phyloP scores from a whole-genome alignment of 108 stramenopile genomes.

The Bacterosira constricta region DNA sequence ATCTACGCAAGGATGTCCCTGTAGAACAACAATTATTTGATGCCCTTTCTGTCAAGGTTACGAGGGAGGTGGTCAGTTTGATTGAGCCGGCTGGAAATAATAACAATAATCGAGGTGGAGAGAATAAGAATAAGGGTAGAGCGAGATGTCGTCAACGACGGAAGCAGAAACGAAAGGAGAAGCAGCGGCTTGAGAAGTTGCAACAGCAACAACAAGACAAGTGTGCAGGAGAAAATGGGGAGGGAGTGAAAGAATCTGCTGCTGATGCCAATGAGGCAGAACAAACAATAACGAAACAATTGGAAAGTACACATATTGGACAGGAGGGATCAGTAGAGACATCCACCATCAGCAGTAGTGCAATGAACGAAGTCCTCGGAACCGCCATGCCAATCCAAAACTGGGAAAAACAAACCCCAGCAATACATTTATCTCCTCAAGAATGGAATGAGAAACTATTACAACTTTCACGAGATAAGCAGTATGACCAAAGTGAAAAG shows the following conservation, averaged over 20 bases:
- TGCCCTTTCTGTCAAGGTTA: conserved; percentile 61
- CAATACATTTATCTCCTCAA: conserved; percentile 59
- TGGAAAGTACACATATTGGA: too few species aligned
- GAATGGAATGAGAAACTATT: conserved; percentile 74
- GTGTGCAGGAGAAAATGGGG: background rate
- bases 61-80: conserved; percentile 74
- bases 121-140: conserved; percentile 16
- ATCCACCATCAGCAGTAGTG: background rate
- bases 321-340: too few species aligned
- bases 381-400: conserved; percentile 18
- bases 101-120: background rate
- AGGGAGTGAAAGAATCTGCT: background rate
- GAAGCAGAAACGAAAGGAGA: conserved; percentile 35
- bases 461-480: conserved; percentile 3
- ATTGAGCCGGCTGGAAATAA: conserved; percentile 40
- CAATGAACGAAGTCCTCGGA: background rate
- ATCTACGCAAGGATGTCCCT: conserved; percentile 64
- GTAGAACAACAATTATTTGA: conserved; percentile 66
- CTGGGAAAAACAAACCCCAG: conserved; percentile 54
- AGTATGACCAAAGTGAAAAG: background rate
- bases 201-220: too few species aligned
- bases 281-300: too few species aligned
- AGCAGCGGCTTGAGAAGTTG: background rate
- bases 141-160: conserved; percentile 31
- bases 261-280: too few species aligned